phyloP scores from a whole-genome alignment of 441 rosid genomes.

The Gossypium trilobum region DNA sequence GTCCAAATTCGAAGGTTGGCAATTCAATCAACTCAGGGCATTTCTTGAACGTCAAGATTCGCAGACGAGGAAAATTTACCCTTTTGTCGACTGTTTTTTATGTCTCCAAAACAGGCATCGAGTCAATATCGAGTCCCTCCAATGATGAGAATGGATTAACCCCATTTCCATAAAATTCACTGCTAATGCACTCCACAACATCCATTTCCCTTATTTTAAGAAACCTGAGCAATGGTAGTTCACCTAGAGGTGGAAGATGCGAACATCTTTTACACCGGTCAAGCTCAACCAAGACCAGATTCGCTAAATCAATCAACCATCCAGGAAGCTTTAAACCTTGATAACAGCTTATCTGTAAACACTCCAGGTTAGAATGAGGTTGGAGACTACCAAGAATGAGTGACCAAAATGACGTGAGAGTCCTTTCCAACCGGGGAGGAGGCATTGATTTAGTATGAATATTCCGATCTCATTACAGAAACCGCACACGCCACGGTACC shows the following conservation, averaged over 20 bases:
- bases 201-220: not conserved
- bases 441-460: not conserved
- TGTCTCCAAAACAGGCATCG: not conserved
- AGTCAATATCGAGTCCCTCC: not conserved
- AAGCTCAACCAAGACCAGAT: not conserved
- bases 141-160: not conserved
- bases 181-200: not conserved
- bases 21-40: not conserved
- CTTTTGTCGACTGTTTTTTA: not conserved
- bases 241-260: constrained; percentile 4
- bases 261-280: not conserved
- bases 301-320: not conserved
- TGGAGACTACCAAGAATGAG: constrained; percentile 12
- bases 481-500: not conserved
- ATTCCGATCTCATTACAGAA: not conserved
- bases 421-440: not conserved
- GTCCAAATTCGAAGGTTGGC: not conserved
- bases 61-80: not conserved
- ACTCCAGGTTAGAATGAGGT: constrained; percentile 15
- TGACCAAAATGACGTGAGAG: not conserved
- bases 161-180: constrained; percentile 5
- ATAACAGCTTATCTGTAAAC: not conserved
- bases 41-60: not conserved
- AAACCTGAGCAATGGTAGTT: not conserved
- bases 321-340: not conserved